Conservation (phyloP, 108 stramenopile species). For the Fragilaria crotonensis region DNA sequence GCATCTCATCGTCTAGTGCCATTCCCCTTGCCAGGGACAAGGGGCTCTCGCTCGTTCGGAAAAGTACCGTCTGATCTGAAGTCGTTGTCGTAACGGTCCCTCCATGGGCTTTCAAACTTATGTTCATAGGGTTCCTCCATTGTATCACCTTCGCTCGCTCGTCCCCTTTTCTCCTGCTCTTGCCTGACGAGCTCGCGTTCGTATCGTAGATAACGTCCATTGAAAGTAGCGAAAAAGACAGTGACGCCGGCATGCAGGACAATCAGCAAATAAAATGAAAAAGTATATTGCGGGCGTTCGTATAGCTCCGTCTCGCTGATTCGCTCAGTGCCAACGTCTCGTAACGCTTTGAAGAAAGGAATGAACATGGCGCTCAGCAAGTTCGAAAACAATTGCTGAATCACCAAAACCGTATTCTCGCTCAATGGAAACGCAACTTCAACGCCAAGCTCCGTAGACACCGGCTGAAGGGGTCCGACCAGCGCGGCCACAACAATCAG, state of each 20-base stretch:
- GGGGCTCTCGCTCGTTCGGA: too few relatives aligned
- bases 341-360: slow-evolving; percentile 73
- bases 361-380: slow-evolving; percentile 75
- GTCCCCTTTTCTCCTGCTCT: slow-evolving; percentile 4
- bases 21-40: too few relatives aligned
- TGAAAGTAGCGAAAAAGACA: slow-evolving; percentile 83
- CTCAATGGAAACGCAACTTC: slow-evolving; percentile 79
- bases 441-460: slow-evolving; percentile 77
- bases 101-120: too few relatives aligned
- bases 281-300: slow-evolving; percentile 70
- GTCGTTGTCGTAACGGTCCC: too few relatives aligned
- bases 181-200: slow-evolving; percentile 67
- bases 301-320: slow-evolving; percentile 34
- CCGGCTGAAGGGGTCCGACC: slow-evolving; percentile 78
- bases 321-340: slow-evolving; percentile 46
- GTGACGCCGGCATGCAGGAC: slow-evolving; percentile 64
- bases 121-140: too few relatives aligned
- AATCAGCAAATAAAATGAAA: slow-evolving; percentile 79
- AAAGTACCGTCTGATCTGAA: too few relatives aligned
- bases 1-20: too few relatives aligned
- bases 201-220: slow-evolving; percentile 70
- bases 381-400: slow-evolving; percentile 83
- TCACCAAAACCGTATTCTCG: slow-evolving; percentile 82
- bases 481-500: slow-evolving; percentile 65
- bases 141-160: too few relatives aligned